Evolutionary conservation across 441 rosid species (phyloP).

Genomic region (Aquilaria agallochum): DNA sequence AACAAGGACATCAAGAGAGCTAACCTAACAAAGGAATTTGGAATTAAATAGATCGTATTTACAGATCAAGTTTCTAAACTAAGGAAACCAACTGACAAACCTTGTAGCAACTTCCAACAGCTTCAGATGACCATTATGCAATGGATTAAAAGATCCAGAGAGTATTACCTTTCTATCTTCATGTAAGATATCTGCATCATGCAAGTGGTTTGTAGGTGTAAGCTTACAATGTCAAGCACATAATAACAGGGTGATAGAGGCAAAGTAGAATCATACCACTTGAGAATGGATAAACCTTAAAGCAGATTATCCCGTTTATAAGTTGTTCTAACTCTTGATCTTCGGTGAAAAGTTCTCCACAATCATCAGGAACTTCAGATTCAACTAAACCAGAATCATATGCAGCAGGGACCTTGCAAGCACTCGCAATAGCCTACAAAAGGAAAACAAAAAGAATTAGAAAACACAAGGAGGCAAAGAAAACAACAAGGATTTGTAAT

Average conservation of each 20-base stretch:
- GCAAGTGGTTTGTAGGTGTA: slow-evolving; percentile 22
- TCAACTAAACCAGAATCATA: slow-evolving; percentile 49
- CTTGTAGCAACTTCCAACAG: slow-evolving; percentile 90
- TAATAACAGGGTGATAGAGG: too few relatives aligned
- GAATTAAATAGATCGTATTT: background rate
- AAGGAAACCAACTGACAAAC: slow-evolving; percentile 32
- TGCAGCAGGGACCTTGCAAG: slow-evolving; percentile 58
- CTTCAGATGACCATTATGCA: slow-evolving; percentile 89
- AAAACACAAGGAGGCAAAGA: slow-evolving; percentile 2
- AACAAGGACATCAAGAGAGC: too few relatives aligned
- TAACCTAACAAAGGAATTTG: too few relatives aligned
- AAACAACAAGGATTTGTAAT: background rate
- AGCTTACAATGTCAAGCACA: too few relatives aligned
- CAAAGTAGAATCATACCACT: slow-evolving; percentile 44
- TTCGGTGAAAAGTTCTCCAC: slow-evolving; percentile 52
- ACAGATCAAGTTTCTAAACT: background rate
- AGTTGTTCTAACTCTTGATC: slow-evolving; percentile 80
- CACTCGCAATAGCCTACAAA: slow-evolving; percentile 77
- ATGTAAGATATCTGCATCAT: slow-evolving; percentile 31
- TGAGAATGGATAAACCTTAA: slow-evolving; percentile 72
- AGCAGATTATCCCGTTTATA: slow-evolving; percentile 60
- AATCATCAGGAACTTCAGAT: slow-evolving; percentile 51
- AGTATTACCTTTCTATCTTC: slow-evolving; percentile 72
- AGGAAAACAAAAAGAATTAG: slow-evolving; percentile 14
- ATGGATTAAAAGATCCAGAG: slow-evolving; percentile 90